Evolutionary conservation across 805 yeast genomes (phyloP), one percentile per base, ranked within the genome.

Genomic region (Maudiozyma saulgeensis): DNA sequence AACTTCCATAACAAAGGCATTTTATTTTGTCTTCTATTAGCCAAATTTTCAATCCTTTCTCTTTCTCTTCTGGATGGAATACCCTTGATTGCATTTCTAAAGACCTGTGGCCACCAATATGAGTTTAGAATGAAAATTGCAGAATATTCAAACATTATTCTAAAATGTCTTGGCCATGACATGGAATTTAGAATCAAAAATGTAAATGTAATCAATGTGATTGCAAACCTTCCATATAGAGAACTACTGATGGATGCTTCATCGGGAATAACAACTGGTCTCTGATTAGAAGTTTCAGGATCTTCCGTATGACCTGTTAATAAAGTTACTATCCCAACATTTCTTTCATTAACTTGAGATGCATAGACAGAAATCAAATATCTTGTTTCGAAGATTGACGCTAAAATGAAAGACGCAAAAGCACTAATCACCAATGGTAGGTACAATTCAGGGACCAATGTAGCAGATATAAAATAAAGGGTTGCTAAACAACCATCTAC

Each of bases 61-160:
- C 60, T 50, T 8, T 46, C 49, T 44, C 62, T 55, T 52, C 64
- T 56, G 21, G 59, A 45, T 9, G 65, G 61, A 6, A 59, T 52
- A 15, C 68, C 68, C 44, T 65, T 65, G 3, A 64, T 51, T 7
- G 63, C 49, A 61, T 88, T 87, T 62, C 96, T 74, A 56, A 81
- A 81, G 41, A 87, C 82, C 64, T 90, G 98, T 1, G 97, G 96
- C 15, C 86, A 56, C 96, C 96, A 89, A 56, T 78, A 82, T 1
- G 95, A 84, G 62, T 81, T 84, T 28, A 83, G 56, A 1, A 73
- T 45, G 1, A 80, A 51, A 9, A 83, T 62, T 1, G 77, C 67
- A 4, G 75, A 46, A 49, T 76, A 79, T 60, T 88, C 96, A 58
- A 82, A 78, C 1, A 70, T 56, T 26, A 63, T 64, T 49, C 96